Evolutionary conservation across 768 basidiomycete genomes (phyloP).

Genomic region (Russula ochroleuca): DNA sequence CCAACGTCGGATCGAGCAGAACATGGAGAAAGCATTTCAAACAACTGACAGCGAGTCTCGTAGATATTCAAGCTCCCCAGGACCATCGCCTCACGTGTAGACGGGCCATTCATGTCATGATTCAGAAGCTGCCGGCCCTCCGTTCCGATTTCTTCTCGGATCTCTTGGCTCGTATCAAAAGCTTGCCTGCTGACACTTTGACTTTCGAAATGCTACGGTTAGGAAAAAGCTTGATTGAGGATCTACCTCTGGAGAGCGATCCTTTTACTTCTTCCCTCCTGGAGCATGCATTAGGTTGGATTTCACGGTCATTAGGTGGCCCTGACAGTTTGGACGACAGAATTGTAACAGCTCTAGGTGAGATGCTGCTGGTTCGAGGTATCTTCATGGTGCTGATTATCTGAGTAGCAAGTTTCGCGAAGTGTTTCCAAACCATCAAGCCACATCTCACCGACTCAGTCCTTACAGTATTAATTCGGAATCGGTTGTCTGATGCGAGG

Average conservation of each 20-base stretch:
- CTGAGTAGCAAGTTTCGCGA: constrained; percentile 21
- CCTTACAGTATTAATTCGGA: constrained; percentile 57
- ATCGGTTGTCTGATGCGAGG: constrained; percentile 43
- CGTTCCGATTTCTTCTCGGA: constrained; percentile 14
- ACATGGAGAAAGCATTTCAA: constrained; percentile 26
- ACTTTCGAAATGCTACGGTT: constrained; percentile 6
- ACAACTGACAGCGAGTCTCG: constrained; percentile 24
- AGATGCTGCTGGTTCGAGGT: background rate
- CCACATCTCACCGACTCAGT: constrained; percentile 66
- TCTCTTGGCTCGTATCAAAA: constrained; percentile 10
- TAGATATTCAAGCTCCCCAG: constrained; percentile 6
- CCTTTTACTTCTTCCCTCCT: constrained; percentile 9
- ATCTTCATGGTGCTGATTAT: background rate
- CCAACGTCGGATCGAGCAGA: background rate
- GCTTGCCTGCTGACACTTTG: constrained; percentile 9
- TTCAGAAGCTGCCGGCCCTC: constrained; percentile 11
- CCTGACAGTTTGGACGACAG: constrained; percentile 4
- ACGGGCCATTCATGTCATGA: constrained; percentile 11
- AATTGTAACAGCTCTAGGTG: constrained; percentile 15
- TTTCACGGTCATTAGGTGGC: constrained; percentile 14
- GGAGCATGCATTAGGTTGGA: constrained; percentile 7
- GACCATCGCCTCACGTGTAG: constrained; percentile 16
- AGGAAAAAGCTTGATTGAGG: constrained; percentile 2
- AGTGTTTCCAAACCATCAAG: constrained; percentile 35
- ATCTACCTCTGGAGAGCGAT: constrained; percentile 13